Evolutionary conservation across 176 grass and related monocot species (phyloP).

Genomic region (sorghum (Sorghum bicolor)): DNA sequence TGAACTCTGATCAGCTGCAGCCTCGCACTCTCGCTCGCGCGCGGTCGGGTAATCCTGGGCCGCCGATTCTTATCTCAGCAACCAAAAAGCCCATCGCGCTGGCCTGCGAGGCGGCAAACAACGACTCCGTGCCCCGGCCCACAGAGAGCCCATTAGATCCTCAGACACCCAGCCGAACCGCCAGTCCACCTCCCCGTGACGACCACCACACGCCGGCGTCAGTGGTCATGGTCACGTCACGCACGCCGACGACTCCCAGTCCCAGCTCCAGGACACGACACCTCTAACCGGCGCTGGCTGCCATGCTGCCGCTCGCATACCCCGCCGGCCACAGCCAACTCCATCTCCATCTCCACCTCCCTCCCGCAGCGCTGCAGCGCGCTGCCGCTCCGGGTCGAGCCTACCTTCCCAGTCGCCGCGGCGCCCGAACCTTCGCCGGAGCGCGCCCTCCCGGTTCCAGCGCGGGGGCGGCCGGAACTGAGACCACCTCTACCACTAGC

Average conservation of each 20-base stretch:
- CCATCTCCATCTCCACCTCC: not conserved
- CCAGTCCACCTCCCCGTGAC: not conserved
- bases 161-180: no score
- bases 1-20: no score
- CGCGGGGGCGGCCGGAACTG: not conserved
- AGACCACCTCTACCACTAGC: not conserved
- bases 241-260: not conserved
- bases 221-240: not conserved
- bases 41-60: no score
- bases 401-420: not conserved
- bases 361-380: not conserved
- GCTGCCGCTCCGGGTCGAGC: not conserved
- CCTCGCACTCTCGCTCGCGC: no score
- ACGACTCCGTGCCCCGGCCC: no score
- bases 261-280: not conserved
- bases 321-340: not conserved
- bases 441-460: constrained; percentile 26
- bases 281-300: not conserved
- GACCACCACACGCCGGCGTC: constrained; percentile 6
- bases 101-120: no score
- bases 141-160: no score
- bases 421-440: not conserved
- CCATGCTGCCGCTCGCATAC: constrained; percentile 32
- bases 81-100: no score
- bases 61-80: no score